Conservation (phyloP, 345 rosid genomes). For the Acer campestre region DNA sequence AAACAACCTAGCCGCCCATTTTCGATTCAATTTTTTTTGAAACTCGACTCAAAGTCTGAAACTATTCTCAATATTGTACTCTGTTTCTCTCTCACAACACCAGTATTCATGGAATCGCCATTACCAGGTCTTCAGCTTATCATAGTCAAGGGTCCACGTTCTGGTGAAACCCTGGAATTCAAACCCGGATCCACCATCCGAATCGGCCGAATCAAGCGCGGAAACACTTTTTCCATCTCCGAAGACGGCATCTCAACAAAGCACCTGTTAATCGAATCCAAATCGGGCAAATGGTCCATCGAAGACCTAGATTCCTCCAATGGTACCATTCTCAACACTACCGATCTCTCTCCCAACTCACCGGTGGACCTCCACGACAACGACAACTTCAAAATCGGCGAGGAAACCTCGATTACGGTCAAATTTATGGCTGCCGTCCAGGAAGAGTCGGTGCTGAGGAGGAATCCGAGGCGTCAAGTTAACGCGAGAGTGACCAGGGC, state of each 20-base stretch:
- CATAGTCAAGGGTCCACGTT: slow-evolving; percentile 62
- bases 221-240: slow-evolving; percentile 66
- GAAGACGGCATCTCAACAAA: slow-evolving; percentile 85
- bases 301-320: slow-evolving; percentile 82
- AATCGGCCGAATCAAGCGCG: slow-evolving; percentile 74
- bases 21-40: too few species aligned
- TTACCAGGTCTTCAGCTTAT: slow-evolving; percentile 44
- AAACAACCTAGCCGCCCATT: too few species aligned
- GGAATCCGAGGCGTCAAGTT: slow-evolving; percentile 35
- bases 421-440: slow-evolving; percentile 21
- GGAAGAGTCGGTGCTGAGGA: slow-evolving; percentile 33
- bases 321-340: slow-evolving; percentile 67
- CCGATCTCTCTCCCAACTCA: slow-evolving; percentile 35
- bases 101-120: slow-evolving; percentile 32
- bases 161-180: slow-evolving; percentile 64
- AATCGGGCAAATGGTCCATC: slow-evolving; percentile 66
- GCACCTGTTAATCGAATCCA: slow-evolving; percentile 60
- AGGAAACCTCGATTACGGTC: slow-evolving; percentile 57
- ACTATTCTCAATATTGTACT: not conserved
- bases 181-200: slow-evolving; percentile 49
- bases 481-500: slow-evolving; percentile 13
- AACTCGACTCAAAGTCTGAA: slow-evolving; percentile 1
- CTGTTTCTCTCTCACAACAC: not conserved
- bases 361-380: slow-evolving; percentile 55
- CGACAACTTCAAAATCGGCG: slow-evolving; percentile 78